A percentile compares a stretch with the other conserved stretches of the same genome.
These are phyloP conservation scores for Raddia guianensis DNA, from an alignment of 176 grass and related monocot genomes.

Conservation along the genomic window DNA sequence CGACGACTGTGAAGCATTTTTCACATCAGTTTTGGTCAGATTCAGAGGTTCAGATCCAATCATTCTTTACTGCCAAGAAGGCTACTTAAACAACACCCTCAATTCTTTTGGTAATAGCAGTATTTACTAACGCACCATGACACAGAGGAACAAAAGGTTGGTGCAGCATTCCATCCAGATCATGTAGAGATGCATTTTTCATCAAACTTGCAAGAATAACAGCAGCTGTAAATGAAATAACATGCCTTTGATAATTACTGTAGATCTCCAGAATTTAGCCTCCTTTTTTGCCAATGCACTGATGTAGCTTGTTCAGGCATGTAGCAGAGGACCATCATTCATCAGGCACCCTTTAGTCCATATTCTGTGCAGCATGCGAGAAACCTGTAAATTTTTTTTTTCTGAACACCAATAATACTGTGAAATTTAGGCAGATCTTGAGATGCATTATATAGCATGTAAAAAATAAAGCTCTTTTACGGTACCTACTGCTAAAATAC, in stretches of 20 bases:
- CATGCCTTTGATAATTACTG: slow-evolving; percentile 8
- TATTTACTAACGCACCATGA: slow-evolving; percentile 36
- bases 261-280: slow-evolving; percentile 40
- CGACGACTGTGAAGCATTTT: neutral
- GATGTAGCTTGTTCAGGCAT: slow-evolving; percentile 39
- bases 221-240: slow-evolving; percentile 45
- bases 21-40: neutral
- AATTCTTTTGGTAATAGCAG: slow-evolving; percentile 28
- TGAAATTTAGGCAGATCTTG: slow-evolving; percentile 33
- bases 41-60: slow-evolving; percentile 2
- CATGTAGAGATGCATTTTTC: slow-evolving; percentile 23
- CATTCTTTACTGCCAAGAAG: slow-evolving; percentile 36
- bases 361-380: slow-evolving; percentile 17
- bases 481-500: too few relatives aligned
- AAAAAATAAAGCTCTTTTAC: too few relatives aligned
- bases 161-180: slow-evolving; percentile 26
- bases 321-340: neutral
- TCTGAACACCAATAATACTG: slow-evolving; percentile 28
- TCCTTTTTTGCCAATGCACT: slow-evolving; percentile 31
- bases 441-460: slow-evolving; percentile 16
- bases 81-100: slow-evolving; percentile 7
- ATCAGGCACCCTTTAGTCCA: neutral
- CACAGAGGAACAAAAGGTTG: neutral
- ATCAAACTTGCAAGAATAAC: slow-evolving; percentile 30
- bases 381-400: slow-evolving; percentile 39